phyloP scores from a whole-genome alignment of 2,329 filamentous ascomycete genomes.

The Alternaria atra region DNA sequence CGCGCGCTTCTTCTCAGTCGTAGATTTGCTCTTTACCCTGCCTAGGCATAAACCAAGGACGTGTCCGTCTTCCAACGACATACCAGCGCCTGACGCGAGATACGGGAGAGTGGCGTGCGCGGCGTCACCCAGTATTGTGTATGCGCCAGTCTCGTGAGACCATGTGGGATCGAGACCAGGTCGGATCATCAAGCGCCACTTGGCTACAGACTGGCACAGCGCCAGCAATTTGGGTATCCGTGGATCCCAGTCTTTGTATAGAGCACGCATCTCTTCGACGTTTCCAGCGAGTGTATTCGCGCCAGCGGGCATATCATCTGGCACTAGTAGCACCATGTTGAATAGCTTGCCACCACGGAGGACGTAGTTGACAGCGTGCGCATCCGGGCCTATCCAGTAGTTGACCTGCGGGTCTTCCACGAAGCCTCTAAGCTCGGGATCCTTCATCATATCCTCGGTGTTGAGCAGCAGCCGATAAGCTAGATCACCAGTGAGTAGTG shows the following conservation, averaged over 20 bases:
- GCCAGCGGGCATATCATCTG: conserved; percentile 59
- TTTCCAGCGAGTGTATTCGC: conserved; percentile 59
- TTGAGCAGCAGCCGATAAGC: conserved; percentile 61
- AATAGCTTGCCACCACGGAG: conserved; percentile 59
- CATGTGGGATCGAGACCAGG: conserved; percentile 63
- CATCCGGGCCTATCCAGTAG: conserved; percentile 63
- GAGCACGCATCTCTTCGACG: conserved; percentile 63
- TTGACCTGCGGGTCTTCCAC: conserved; percentile 61
- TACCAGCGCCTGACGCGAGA: conserved; percentile 65
- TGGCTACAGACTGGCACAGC: conserved; percentile 66
- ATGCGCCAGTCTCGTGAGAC: conserved; percentile 64
- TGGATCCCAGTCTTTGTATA: conserved; percentile 68
- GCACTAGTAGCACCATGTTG: conserved; percentile 62
- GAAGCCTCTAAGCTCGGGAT: conserved; percentile 57
- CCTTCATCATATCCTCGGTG: conserved; percentile 57
- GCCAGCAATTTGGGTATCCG: conserved; percentile 62
- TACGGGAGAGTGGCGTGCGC: conserved; percentile 73
- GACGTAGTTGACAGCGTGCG: conserved; percentile 62
- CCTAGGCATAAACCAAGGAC: conserved; percentile 66
- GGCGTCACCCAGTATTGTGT: conserved; percentile 70
- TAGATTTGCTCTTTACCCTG: conserved; percentile 53
- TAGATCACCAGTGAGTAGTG: conserved; percentile 60
- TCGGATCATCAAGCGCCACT: conserved; percentile 69
- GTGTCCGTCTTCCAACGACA: conserved; percentile 69
- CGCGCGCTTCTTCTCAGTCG: conserved; percentile 50